A percentile compares a stretch with the other conserved stretches of the same genome.
Conservation (phyloP, 352 stramenopile species). For the Phytophthora megakarya region DNA sequence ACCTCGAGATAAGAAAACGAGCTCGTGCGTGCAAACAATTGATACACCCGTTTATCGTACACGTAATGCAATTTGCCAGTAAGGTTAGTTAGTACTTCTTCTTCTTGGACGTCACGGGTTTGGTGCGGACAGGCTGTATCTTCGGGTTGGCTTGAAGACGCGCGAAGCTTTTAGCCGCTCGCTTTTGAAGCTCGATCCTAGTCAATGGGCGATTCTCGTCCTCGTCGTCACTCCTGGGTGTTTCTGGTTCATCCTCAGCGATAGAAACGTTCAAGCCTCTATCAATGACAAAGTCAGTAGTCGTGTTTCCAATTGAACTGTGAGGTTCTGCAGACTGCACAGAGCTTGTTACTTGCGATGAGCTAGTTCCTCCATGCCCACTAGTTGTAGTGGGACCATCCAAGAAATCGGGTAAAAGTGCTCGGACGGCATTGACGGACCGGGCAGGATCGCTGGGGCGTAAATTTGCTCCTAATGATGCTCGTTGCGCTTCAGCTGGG, state of each 20-base stretch:
- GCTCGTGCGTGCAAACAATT: too few species aligned
- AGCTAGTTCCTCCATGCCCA: conserved; percentile 15
- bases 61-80: neutral
- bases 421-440: conserved; percentile 49
- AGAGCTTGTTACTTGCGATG: conserved; percentile 17
- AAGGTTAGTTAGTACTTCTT: conserved; percentile 39
- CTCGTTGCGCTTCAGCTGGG: conserved; percentile 52
- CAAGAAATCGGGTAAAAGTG: conserved; percentile 50
- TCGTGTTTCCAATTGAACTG: neutral
- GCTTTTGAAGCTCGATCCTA: conserved; percentile 63
- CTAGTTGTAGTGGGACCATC: conserved; percentile 9
- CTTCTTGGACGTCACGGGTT: conserved; percentile 42
- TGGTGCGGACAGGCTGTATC: conserved; percentile 40
- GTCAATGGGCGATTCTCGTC: conserved; percentile 68
- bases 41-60: too few species aligned
- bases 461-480: conserved; percentile 66
- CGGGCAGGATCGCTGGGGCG: conserved; percentile 69
- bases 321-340: neutral
- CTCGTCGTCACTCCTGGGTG: conserved; percentile 64
- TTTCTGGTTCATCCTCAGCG: conserved; percentile 47
- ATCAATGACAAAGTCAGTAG: conserved; percentile 19
- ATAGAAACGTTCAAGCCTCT: conserved; percentile 43
- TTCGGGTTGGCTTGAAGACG: conserved; percentile 55
- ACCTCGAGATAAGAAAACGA: too few species aligned
- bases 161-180: conserved; percentile 57